phyloP scores from a whole-genome alignment of 306 rosid genomes.

The Glycyrrhiza uralensis region DNA sequence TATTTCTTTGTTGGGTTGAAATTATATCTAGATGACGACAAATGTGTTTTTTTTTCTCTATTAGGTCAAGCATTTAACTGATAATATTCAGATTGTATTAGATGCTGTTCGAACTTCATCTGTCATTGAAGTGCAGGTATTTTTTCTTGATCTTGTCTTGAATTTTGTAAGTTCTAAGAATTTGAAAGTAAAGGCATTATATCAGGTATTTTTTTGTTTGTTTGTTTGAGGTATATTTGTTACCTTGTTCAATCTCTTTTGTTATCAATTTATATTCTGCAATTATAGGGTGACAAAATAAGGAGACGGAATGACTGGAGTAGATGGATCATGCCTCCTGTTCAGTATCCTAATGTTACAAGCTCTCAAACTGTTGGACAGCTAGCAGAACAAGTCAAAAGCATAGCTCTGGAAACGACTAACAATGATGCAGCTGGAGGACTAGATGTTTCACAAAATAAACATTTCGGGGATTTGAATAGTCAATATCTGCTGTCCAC shows the following conservation, averaged over 20 bases:
- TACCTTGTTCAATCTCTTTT: neutral
- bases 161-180: neutral
- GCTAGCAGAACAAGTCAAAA: slow-evolving; percentile 46
- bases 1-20: neutral
- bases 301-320: slow-evolving; percentile 72
- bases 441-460: slow-evolving; percentile 32
- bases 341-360: slow-evolving; percentile 28
- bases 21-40: slow-evolving; percentile 1
- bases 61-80: slow-evolving; percentile 68
- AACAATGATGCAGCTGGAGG: slow-evolving; percentile 13
- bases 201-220: neutral
- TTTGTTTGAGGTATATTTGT: neutral
- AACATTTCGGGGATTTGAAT: slow-evolving; percentile 24
- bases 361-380: slow-evolving; percentile 39
- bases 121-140: slow-evolving; percentile 83
- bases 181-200: neutral
- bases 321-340: slow-evolving; percentile 59
- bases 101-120: slow-evolving; percentile 67
- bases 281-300: slow-evolving; percentile 69
- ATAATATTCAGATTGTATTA: slow-evolving; percentile 55
- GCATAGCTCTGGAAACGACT: slow-evolving; percentile 40
- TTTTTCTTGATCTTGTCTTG: slow-evolving; percentile 3
- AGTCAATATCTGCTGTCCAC: slow-evolving; percentile 36
- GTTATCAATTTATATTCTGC: neutral
- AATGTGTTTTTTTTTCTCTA: neutral